Evolutionary conservation across 2,329 filamentous ascomycete genomes (phyloP).

Genomic region (Pseudomassariella vexata): DNA sequence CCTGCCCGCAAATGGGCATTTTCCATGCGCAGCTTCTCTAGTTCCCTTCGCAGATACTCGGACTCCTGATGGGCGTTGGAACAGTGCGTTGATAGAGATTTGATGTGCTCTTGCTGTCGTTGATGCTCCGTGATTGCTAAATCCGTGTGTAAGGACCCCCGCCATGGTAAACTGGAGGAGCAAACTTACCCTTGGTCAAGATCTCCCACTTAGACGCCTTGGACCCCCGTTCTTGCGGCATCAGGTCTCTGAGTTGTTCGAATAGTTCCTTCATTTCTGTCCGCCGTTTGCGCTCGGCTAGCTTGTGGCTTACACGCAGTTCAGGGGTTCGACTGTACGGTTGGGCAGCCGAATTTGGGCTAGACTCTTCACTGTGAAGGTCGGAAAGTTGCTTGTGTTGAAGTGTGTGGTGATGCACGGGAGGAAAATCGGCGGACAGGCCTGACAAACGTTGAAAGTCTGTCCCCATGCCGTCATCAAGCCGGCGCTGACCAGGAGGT

Average conservation of each 20-base stretch:
- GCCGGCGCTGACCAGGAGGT: constrained; percentile 64
- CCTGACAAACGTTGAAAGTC: constrained; percentile 44
- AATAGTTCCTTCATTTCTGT: constrained; percentile 89
- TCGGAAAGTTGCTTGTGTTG: constrained; percentile 68
- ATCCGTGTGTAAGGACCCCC: too few species aligned
- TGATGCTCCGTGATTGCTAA: constrained; percentile 58
- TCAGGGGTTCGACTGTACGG: constrained; percentile 82
- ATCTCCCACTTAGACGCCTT: constrained; percentile 92
- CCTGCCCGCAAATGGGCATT: constrained; percentile 38
- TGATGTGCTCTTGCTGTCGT: constrained; percentile 44
- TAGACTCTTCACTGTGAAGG: constrained; percentile 54
- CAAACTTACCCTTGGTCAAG: constrained; percentile 72
- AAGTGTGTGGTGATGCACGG: constrained; percentile 67
- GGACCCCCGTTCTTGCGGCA: constrained; percentile 74
- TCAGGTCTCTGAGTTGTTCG: constrained; percentile 70
- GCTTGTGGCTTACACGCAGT: constrained; percentile 75
- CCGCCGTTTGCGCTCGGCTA: constrained; percentile 75
- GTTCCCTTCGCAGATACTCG: constrained; percentile 43
- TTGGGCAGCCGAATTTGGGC: constrained; percentile 50
- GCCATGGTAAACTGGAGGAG: too few species aligned
- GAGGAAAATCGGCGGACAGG: constrained; percentile 49
- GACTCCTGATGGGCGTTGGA: constrained; percentile 35
- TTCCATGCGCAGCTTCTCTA: constrained; percentile 41
- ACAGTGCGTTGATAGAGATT: constrained; percentile 39
- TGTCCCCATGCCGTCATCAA: constrained; percentile 53